Base-by-base conservation (phyloP, 441 rosid species). In the Adansonia gregorii region DNA sequence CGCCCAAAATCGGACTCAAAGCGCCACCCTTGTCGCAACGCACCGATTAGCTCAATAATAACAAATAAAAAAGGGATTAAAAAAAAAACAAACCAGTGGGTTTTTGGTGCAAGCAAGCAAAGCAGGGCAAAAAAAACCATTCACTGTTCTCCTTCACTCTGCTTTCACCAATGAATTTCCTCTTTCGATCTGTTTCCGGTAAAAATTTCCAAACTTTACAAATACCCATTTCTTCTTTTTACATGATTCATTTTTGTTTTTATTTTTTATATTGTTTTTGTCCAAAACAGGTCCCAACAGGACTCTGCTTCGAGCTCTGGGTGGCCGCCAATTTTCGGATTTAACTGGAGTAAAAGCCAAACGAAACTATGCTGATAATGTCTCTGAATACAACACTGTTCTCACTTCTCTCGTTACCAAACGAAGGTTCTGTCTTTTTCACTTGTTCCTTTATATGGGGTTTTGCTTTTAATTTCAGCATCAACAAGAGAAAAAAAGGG, bases 341-440 rank as follows among this genome's bases (percentile, higher is more conserved):
- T 63, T 84, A 7, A 75, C 90, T 20, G 90, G 81, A 52, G 89
- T 84, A 48, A 83, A 90, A 70, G 81, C 88, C 6, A 89, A 86
- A 86, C 85, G 93, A 46, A 94, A 95, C 76, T 92, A 92, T 78
- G 98, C 97, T 22, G 83, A 83, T 14, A 90, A 92, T 72, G 72
- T 82, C 7, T 59, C 92, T 19, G 98, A 91, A 75, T 95, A 91
- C 83, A 94, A 88, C 84, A 84, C 93, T 19, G 97, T 91, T 48
- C 76, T 94, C 31, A 75, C 83, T 59, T 89, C 98, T 72, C 76
- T 95, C 79, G 83, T 87, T 73, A 69, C 88, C 45, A 89, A 84
- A 80, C 89, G 97, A 81, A 93, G 91, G 97, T 94, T 43, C 43
- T 19, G 15, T 15, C 63, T 60, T 71, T 31, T 15, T 27, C 24